Base-by-base conservation (phyloP, 441 rosid species). In the Erodium chrysanthum region DNA sequence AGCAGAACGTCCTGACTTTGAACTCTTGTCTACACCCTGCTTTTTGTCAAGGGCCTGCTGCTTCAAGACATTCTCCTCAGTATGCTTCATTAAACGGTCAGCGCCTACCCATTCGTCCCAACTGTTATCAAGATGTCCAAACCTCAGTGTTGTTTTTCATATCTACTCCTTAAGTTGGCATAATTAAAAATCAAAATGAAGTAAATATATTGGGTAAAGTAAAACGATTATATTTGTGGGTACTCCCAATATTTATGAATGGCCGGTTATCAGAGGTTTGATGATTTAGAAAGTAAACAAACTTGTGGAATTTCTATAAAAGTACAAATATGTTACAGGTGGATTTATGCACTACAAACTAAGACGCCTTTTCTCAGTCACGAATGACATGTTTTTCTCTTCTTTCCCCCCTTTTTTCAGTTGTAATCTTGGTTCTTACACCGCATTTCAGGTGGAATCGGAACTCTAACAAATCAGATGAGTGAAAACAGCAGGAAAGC, bases 21-120 rank as follows among this genome's bases (percentile, higher is more conserved):
- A 71, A 85, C 74, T 87, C 82, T 83, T 94, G 76, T 94, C 99
- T 7, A 81, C 80, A 2, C 87, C 90, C 75, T 79, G 96, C 73
- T 87, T 94, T 72, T 94, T 90, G 25, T 86, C 87, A 54, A 94
- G 84, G 72, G 87, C 84, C 73, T 86, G 94, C 84, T 89, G 97
- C 84, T 91, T 91, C 79, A 79, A 25, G 61, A 90, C 80, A 80
- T 94, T 94, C 82, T 91, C 96, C 72, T 87, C 86, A 8, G 87
- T 88, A 68, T 80, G 84, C 78, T 94, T 94, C 86, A 94, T 35
- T 66, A 94, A 78, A 72, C 99, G 86, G 46, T 88, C 96, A 12
- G 81, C 72, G n/a, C 90, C 88, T 74, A 94, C 93, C 99, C 99
- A 91, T 77, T 94, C 99, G 65, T 94, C 99, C 99, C 97, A 94